Evolutionary conservation across 805 yeast species (phyloP), one percentile per base, ranked within the genome.

Genomic region (Nakazawaea wyomingensis): DNA sequence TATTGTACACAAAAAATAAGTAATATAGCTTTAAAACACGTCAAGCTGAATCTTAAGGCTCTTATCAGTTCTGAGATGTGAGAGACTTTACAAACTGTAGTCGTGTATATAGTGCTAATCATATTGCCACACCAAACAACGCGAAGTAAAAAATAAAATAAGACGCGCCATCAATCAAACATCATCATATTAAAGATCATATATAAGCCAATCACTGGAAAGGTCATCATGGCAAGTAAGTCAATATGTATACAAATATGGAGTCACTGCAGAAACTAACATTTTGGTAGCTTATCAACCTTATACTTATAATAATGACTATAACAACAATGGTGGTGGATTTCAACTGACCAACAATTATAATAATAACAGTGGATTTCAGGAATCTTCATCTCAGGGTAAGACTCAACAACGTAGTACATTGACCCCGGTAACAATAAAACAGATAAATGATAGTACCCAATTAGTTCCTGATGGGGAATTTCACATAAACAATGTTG

Each of bases 401-500:
- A 41, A 50, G 52, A 41, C 61, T 43, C 59, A 58, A 48, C 45
- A 63, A 47, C 53, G 66, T 54, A 56, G 58, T 52, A 62, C 68
- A 9, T 54, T 76, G 18, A 74, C 72, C 1, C 90, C 95, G 2
- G 88, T 83, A 10, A 84, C 95, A 1, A 78, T 85, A 52, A 84
- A 82, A 55, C 85, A 82, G 59, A 71, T 85, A 46, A 66, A 73
- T 46, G 86, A 81, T 41, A 72, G 85, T 4, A 66, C 71, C 13
- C 85, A 78, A 45, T 64, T 68, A 4, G 72, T 76, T 3, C 85
- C 82, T 32, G 95, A 85, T 56, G 85, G 83, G 10, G 83, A 82
- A 5, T 85, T 74, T 57, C 68, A 64, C 22, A 62, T 78, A 27
- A 71, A 78, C 53, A 78, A 78, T 35, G 73, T 82, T 32, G 82